Evolutionary conservation across 441 rosid species (phyloP).

Genomic region (Gossypium laxum): DNA sequence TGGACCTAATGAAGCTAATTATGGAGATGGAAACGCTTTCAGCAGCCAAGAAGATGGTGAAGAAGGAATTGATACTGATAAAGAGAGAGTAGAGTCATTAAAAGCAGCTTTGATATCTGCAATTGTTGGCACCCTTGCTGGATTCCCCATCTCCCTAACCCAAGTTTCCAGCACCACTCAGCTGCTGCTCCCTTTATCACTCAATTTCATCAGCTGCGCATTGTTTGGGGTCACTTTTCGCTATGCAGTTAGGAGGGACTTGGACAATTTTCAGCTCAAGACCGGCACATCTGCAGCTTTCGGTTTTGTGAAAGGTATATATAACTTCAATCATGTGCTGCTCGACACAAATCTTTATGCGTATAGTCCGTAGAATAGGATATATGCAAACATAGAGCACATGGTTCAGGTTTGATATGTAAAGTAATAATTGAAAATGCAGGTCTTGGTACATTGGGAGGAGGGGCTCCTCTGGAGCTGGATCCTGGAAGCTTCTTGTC

Average conservation of each 20-base stretch:
- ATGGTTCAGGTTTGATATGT: neutral
- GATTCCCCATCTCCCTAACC: conserved; percentile 48
- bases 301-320: conserved; percentile 67
- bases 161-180: conserved; percentile 39
- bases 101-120: conserved; percentile 71
- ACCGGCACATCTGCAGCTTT: conserved; percentile 75
- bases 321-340: conserved; percentile 3
- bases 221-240: conserved; percentile 79
- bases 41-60: neutral
- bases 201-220: conserved; percentile 67
- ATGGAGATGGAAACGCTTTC: conserved; percentile 14
- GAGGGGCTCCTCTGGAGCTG: conserved; percentile 54
- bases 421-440: conserved; percentile 12
- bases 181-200: conserved; percentile 48
- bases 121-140: conserved; percentile 55
- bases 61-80: conserved; percentile 31
- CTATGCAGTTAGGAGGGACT: conserved; percentile 63
- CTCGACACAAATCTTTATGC: neutral
- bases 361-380: neutral
- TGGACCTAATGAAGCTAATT: conserved; percentile 17
- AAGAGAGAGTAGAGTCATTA: conserved; percentile 67
- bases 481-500: conserved; percentile 47
- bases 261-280: conserved; percentile 65
- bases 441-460: conserved; percentile 50
- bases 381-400: neutral